phyloP scores from a whole-genome alignment of 208 protist genomes.

The Angomonas deanei region DNA sequence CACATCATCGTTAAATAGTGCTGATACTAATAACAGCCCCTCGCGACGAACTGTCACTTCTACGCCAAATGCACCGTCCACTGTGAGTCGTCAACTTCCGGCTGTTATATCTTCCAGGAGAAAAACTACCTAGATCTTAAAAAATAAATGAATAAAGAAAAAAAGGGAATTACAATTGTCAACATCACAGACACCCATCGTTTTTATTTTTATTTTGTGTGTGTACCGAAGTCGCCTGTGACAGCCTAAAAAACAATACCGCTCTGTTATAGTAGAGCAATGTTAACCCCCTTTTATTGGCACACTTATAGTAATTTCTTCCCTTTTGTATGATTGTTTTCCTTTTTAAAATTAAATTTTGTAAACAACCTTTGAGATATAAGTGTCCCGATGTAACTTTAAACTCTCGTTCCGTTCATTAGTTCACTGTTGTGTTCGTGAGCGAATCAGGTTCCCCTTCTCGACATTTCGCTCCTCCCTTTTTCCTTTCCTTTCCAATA shows the following conservation, averaged over 20 bases:
- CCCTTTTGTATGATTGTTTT: slow-evolving; percentile 8
- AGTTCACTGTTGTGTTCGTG: too few species aligned
- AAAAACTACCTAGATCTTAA: slow-evolving; percentile 8
- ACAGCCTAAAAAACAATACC: too few species aligned
- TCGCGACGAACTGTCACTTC: slow-evolving; percentile 6
- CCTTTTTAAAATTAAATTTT: background rate
- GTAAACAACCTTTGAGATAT: background rate
- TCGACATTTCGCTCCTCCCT: background rate
- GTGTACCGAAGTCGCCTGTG: too few species aligned
- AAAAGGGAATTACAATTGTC: too few species aligned
- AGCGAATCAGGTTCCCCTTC: too few species aligned
- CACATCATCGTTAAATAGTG: background rate
- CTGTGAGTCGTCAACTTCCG: slow-evolving; percentile 38
- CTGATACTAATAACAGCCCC: slow-evolving; percentile 5
- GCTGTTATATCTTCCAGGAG: slow-evolving; percentile 45
- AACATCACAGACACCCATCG: too few species aligned
- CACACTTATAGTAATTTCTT: slow-evolving; percentile 1
- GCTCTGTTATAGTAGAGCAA: too few species aligned
- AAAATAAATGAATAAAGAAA: background rate
- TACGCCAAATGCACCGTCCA: slow-evolving; percentile 14
- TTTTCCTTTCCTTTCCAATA: slow-evolving; percentile 10
- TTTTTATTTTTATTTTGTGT: background rate
- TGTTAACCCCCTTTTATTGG: background rate
- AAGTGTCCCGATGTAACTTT: background rate
- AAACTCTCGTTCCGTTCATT: too few species aligned